Evolutionary conservation across 495 filamentous ascomycete genomes (phyloP), one percentile per base, ranked within the genome.

Genomic region (Daldinia vernicosa): DNA sequence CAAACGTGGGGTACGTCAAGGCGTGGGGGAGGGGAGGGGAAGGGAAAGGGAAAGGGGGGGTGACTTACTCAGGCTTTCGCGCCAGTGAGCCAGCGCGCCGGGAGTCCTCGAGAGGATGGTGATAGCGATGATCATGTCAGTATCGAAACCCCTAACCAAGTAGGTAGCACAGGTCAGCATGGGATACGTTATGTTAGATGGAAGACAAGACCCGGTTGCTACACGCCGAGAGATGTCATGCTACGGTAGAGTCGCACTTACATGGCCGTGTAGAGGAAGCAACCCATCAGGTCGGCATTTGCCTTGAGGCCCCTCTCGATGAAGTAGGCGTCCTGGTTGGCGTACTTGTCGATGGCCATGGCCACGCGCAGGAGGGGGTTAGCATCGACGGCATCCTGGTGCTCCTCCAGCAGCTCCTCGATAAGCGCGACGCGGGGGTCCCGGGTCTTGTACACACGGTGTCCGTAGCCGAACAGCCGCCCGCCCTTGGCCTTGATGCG

Each of bases 381-480:
- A 11, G 71, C 70, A 3, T 61, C 76, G 17, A 71, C 74, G 65
- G 53, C 77, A 1, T 77, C 76, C 14, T 82, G 73, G 7, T 82
- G 76, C 59, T 81, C 81, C 15, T 82, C 69, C 0, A 89, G 66
- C 6, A 88, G 82, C 17, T 76, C 74, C 51, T 79, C 78, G 59
- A 88, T 87, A 14, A 81, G 80, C 11, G 70, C 75, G 28, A 82
- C 78, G 6, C 87, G 80, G 8, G 85, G 87, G 60, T 89, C 87
- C 2, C 81, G 77, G 1, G 80, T 83, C 59, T 84, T 84, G 67
- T 88, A 89, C 0, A 86, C 80, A 9, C 87, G 84, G 75, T 89
- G 87, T 5, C 88, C 88, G 63, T 87, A 88, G n/a, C 87, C 88
- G 60, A 86, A 87, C 2, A 89, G 74, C 43, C 86, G 86, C 27